Conservation (phyloP, 2,329 filamentous ascomycete species). For the Xylariomycetidae sp. region DNA sequence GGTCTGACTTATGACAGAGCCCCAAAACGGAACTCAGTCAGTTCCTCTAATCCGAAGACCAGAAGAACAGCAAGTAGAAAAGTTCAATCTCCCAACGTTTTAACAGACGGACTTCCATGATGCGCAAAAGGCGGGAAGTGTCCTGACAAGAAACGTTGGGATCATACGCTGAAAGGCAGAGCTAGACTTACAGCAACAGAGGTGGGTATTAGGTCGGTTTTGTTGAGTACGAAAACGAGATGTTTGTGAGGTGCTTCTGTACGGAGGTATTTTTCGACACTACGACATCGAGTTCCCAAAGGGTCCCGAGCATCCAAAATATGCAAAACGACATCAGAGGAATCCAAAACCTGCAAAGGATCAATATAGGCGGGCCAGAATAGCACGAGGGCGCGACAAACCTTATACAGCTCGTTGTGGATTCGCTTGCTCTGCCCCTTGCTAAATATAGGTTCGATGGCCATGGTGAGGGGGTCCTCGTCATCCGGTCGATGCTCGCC, state of each 20-base stretch:
- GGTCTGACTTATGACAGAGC: constrained; percentile 65
- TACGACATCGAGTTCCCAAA: constrained; percentile 81
- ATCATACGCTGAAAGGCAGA: constrained; percentile 21
- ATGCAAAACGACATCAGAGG: constrained; percentile 93
- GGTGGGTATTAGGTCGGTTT: constrained; percentile 89
- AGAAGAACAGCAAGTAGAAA: constrained; percentile 63
- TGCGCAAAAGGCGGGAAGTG: constrained; percentile 57
- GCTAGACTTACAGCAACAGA: constrained; percentile 77
- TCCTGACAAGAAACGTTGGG: constrained; percentile 82
- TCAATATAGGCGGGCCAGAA: too few relatives aligned
- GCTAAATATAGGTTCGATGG: constrained; percentile 82
- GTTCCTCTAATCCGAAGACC: constrained; percentile 60
- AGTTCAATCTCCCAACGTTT: constrained; percentile 92
- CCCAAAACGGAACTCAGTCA: constrained; percentile 86
- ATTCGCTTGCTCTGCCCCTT: constrained; percentile 93
- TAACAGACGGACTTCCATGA: constrained; percentile 93
- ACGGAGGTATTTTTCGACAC: constrained; percentile 87
- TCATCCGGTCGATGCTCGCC: constrained; percentile 30
- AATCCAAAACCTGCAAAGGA: too few relatives aligned
- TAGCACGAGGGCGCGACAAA: too few relatives aligned
- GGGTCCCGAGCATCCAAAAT: constrained; percentile 88
- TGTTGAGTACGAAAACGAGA: constrained; percentile 83
- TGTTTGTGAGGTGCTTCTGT: constrained; percentile 97
- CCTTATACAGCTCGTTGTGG: constrained; percentile 77
- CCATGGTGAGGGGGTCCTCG: constrained; percentile 50